These are phyloP conservation scores for Vitis hybrid DNA, from an alignment of 177 flowering plant genomes.

Conservation along the genomic window DNA sequence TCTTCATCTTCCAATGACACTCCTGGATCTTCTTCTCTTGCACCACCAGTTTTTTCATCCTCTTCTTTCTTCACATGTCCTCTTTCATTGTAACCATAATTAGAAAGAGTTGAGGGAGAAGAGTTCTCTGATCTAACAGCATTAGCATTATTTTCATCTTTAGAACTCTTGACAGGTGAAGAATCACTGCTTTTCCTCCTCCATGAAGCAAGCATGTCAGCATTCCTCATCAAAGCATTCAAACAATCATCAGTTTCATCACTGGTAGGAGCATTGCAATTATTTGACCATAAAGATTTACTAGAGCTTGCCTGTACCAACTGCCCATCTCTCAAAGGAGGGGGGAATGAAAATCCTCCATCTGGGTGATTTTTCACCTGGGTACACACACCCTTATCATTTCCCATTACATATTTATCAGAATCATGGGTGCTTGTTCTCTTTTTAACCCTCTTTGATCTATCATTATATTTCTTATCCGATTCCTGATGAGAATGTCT, in stretches of 20 bases:
- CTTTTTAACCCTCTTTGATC: constrained; percentile 40
- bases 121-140: constrained; percentile 59
- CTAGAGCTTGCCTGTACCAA: constrained; percentile 43
- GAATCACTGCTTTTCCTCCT: constrained; percentile 72
- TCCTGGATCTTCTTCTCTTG: constrained; percentile 71
- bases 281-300: constrained; percentile 64
- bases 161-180: constrained; percentile 69
- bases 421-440: constrained; percentile 32
- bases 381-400: constrained; percentile 37
- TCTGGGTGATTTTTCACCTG: constrained; percentile 42
- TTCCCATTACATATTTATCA: constrained; percentile 41
- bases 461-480: constrained; percentile 39
- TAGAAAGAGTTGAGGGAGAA: constrained; percentile 57
- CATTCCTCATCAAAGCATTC: constrained; percentile 40
- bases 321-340: constrained; percentile 58
- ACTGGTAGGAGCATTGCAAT: constrained; percentile 27
- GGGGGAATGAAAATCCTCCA: constrained; percentile 81
- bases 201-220: constrained; percentile 74
- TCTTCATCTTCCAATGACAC: constrained; percentile 90
- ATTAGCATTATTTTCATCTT: constrained; percentile 60
- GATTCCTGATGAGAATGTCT: constrained; percentile 35
- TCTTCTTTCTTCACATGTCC: constrained; percentile 49
- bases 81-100: constrained; percentile 56
- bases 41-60: constrained; percentile 43
- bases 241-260: constrained; percentile 47